These are phyloP conservation scores for Rhodotorula mucilaginosa DNA, from an alignment of 1,284 basidiomycete genomes.

Conservation along the genomic window DNA sequence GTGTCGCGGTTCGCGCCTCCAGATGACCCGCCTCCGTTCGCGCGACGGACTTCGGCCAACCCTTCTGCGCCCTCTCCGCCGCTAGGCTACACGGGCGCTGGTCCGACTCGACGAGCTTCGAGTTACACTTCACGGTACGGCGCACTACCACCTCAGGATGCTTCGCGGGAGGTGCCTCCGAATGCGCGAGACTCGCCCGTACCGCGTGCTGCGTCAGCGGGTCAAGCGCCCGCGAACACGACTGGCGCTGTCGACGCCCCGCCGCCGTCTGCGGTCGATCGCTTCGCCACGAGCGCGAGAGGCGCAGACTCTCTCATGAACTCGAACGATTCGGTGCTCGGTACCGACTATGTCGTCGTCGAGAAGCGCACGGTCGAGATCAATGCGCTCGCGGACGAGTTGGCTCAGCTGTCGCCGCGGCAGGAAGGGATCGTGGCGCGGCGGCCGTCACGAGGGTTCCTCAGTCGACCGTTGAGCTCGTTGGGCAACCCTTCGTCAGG, in stretches of 20 bases:
- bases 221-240: neutral
- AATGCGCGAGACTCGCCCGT: slow-evolving; percentile 13
- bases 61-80: slow-evolving; percentile 17
- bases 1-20: slow-evolving; percentile 6
- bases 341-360: slow-evolving; percentile 57
- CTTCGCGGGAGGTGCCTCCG: neutral
- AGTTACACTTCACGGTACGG: slow-evolving; percentile 21
- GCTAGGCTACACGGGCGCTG: neutral
- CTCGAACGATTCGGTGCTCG: slow-evolving; percentile 47
- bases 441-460: slow-evolving; percentile 47
- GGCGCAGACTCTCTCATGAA: slow-evolving; percentile 26
- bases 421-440: slow-evolving; percentile 48
- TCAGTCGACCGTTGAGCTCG: slow-evolving; percentile 39
- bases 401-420: slow-evolving; percentile 50
- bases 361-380: slow-evolving; percentile 60
- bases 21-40: slow-evolving; percentile 34
- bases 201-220: neutral
- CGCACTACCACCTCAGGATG: slow-evolving; percentile 23
- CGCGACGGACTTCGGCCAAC: slow-evolving; percentile 18
- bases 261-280: slow-evolving; percentile 25
- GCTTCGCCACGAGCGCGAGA: slow-evolving; percentile 21
- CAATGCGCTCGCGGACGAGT: slow-evolving; percentile 57
- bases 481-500: slow-evolving; percentile 20
- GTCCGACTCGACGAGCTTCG: neutral
- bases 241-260: neutral